phyloP scores from a whole-genome alignment of 768 basidiomycete genomes.

The Lanmaoa rubissima region DNA sequence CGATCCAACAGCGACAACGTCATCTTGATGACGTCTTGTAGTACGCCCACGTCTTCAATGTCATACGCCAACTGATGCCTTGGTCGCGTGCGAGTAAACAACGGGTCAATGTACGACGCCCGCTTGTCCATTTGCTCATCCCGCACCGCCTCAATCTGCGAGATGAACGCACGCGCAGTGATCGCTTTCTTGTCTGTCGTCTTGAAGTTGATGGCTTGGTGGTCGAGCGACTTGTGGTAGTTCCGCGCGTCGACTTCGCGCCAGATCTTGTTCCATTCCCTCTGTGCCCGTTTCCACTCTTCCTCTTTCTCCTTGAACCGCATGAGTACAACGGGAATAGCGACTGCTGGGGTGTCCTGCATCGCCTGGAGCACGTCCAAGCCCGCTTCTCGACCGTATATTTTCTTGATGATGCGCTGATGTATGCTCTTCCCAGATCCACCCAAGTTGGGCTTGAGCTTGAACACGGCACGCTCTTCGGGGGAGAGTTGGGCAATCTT shows the following conservation, averaged over 20 bases:
- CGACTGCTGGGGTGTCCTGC: slow-evolving; percentile 87
- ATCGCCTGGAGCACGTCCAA: slow-evolving; percentile 80
- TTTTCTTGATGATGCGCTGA: slow-evolving; percentile 92
- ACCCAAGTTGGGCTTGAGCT: slow-evolving; percentile 85
- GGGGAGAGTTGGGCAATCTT: slow-evolving; percentile 76
- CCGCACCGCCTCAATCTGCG: slow-evolving; percentile 79
- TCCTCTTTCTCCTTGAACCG: slow-evolving; percentile 96
- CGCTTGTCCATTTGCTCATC: slow-evolving; percentile 80
- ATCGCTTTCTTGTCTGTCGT: slow-evolving; percentile 83
- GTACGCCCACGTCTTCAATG: slow-evolving; percentile 67
- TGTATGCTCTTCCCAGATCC: slow-evolving; percentile 86
- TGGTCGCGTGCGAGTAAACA: slow-evolving; percentile 58
- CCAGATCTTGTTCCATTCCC: slow-evolving; percentile 99
- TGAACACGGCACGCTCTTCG: slow-evolving; percentile 80
- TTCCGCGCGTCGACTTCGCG: slow-evolving; percentile 93
- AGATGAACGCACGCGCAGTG: slow-evolving; percentile 71
- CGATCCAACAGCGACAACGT: slow-evolving; percentile 90
- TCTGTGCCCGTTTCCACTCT: slow-evolving; percentile 96
- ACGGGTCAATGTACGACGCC: slow-evolving; percentile 54
- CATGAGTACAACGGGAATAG: slow-evolving; percentile 86
- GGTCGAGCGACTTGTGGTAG: slow-evolving; percentile 90
- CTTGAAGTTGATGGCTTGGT: slow-evolving; percentile 91
- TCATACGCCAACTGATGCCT: slow-evolving; percentile 79
- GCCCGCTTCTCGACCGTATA: slow-evolving; percentile 87
- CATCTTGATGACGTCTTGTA: slow-evolving; percentile 88